Conservation (phyloP, 345 rosid genomes). For the Brassica incana region DNA sequence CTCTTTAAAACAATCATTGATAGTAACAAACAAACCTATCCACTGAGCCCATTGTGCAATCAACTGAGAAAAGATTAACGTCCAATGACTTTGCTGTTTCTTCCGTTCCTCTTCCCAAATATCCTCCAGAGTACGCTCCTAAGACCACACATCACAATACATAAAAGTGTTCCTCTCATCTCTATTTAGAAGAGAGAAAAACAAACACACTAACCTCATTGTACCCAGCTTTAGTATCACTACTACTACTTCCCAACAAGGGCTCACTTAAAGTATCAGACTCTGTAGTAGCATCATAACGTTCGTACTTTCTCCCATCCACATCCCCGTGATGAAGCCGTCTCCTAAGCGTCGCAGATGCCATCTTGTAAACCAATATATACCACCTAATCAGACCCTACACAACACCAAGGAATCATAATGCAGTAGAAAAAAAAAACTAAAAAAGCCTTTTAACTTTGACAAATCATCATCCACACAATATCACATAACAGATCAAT, state of each 20-base stretch:
- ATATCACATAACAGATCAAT: background rate
- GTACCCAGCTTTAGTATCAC: conserved; percentile 37
- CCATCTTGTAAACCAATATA: conserved; percentile 44
- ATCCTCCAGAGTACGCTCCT: conserved; percentile 56
- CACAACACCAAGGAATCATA: background rate
- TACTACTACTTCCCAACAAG: conserved; percentile 45
- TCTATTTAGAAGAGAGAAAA: background rate
- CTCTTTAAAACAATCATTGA: background rate
- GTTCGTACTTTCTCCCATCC: conserved; percentile 59
- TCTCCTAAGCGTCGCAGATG: conserved; percentile 64
- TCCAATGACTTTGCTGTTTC: conserved; percentile 72
- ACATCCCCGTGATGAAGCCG: conserved; percentile 80
- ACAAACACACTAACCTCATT: conserved; percentile 45
- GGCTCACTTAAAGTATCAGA: conserved; percentile 69
- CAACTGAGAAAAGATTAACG: conserved; percentile 61
- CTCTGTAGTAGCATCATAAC: conserved; percentile 52
- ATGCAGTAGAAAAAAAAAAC: background rate
- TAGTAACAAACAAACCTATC: conserved; percentile 61
- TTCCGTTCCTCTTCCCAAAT: conserved; percentile 66
- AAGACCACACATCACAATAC: background rate
- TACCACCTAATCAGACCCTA: conserved; percentile 35
- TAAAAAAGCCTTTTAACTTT: background rate
- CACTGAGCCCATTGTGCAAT: conserved; percentile 92
- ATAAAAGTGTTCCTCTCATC: conserved; percentile 7
- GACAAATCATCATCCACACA: too few relatives aligned